A percentile compares a stretch with the other conserved stretches of the same genome.
These are phyloP conservation scores for Taiwanofungus camphoratus DNA, from an alignment of 1,284 basidiomycete species.

Conservation along the genomic window DNA sequence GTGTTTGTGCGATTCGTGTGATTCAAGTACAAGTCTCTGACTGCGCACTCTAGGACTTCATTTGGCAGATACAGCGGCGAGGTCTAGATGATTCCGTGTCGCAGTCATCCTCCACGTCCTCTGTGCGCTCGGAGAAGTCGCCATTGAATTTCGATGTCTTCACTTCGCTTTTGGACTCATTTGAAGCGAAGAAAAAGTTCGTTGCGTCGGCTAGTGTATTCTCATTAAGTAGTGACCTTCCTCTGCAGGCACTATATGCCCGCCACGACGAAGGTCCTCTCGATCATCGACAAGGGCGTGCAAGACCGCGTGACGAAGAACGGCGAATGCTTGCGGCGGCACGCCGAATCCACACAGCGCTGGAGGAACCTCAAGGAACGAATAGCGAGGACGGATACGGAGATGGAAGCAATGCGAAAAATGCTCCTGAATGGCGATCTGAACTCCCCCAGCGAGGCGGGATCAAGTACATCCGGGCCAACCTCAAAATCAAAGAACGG, in stretches of 20 bases:
- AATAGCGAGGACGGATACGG: constrained; percentile 71
- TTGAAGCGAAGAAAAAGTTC: constrained; percentile 81
- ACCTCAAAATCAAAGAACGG: constrained; percentile 46
- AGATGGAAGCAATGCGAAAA: constrained; percentile 71
- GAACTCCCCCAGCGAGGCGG: constrained; percentile 51
- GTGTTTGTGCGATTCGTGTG: constrained; percentile 3
- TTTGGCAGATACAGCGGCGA: constrained; percentile 67
- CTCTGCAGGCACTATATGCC: constrained; percentile 78
- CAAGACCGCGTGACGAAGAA: constrained; percentile 89
- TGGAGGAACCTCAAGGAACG: constrained; percentile 78
- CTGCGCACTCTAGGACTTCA: constrained; percentile 58
- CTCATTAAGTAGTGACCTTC: constrained; percentile 10
- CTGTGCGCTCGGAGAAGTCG: constrained; percentile 46
- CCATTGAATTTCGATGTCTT: constrained; percentile 56
- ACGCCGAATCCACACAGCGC: constrained; percentile 78
- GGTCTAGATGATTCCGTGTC: constrained; percentile 43
- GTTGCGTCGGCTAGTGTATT: constrained; percentile 17
- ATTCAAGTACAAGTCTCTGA: neutral
- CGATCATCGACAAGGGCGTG: constrained; percentile 89
- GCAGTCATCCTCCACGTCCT: constrained; percentile 38
- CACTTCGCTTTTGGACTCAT: constrained; percentile 62
- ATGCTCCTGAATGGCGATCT: constrained; percentile 50
- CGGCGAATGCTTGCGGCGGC: constrained; percentile 85
- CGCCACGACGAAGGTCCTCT: constrained; percentile 87
- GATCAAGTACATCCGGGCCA: constrained; percentile 58